Evolutionary conservation across 352 stramenopile species (phyloP).

Genomic region (Phytophthora hibernalis): DNA sequence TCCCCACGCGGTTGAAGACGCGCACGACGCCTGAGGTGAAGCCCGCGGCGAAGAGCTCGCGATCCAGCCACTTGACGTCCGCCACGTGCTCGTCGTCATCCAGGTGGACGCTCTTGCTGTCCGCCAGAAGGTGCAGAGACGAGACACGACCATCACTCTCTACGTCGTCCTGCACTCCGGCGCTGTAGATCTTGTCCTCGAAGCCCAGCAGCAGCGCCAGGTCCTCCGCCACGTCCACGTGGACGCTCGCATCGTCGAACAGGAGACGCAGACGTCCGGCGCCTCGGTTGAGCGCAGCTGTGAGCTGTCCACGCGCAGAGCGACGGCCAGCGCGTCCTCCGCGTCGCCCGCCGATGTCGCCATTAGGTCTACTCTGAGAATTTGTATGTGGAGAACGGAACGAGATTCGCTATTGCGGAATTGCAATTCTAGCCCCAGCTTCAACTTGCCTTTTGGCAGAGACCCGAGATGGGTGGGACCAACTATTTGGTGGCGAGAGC

Average conservation of each 20-base stretch:
- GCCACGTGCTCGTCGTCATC: constrained; percentile 57
- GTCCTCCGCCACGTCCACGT: constrained; percentile 62
- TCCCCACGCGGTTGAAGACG: constrained; percentile 59
- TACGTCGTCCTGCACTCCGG: constrained; percentile 24
- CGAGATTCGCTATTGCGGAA: neutral
- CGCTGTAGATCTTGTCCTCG: constrained; percentile 46
- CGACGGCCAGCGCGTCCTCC: constrained; percentile 28
- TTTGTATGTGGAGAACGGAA: neutral
- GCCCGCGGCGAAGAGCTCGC: constrained; percentile 57
- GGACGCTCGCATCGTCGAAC: constrained; percentile 50
- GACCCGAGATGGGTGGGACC: neutral
- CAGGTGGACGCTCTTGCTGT: constrained; percentile 32
- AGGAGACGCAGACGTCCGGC: constrained; percentile 33
- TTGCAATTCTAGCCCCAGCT: constrained; percentile 1
- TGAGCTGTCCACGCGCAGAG: constrained; percentile 36
- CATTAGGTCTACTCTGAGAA: constrained; percentile 16
- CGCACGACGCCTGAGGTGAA: constrained; percentile 71
- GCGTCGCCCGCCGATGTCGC: constrained; percentile 22
- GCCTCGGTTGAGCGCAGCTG: constrained; percentile 9
- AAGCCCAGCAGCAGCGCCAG: constrained; percentile 56
- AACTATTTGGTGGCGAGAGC: neutral
- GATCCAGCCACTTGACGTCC: constrained; percentile 76
- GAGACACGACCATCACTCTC: constrained; percentile 17
- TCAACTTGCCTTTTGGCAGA: constrained; percentile 14
- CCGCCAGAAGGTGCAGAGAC: constrained; percentile 39